Conservation (phyloP, 805 yeast species). For the Cyberlindnera mycetangii region DNA sequence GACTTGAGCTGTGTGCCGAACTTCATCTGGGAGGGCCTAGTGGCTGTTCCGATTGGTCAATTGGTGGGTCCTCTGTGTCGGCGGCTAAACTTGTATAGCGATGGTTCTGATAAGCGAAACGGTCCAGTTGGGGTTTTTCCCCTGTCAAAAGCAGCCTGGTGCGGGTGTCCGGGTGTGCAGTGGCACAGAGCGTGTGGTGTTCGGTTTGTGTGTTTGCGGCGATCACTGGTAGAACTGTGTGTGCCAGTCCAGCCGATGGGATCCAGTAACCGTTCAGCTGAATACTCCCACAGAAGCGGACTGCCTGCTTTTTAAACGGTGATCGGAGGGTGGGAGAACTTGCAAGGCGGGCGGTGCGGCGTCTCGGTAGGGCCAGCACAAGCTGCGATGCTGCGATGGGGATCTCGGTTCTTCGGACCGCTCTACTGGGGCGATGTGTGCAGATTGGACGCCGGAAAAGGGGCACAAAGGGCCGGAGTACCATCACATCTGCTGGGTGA, state of each 20-base stretch:
- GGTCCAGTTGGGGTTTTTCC: not conserved
- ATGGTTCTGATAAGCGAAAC: not conserved
- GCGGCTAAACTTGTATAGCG: not conserved
- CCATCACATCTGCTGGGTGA: not conserved
- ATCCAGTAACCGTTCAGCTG: too few relatives aligned
- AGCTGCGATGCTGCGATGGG: not conserved
- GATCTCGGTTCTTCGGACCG: too few relatives aligned
- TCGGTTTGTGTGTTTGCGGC: not conserved
- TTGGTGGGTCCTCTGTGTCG: not conserved
- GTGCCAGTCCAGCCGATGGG: too few relatives aligned
- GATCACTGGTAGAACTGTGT: not conserved
- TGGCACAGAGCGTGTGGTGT: too few relatives aligned
- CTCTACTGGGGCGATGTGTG: too few relatives aligned
- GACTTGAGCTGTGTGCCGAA: constrained; percentile 75
- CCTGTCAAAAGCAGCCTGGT: too few relatives aligned
- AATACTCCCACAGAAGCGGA: not conserved
- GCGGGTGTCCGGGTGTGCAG: not conserved
- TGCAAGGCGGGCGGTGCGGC: not conserved
- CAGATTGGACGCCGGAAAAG: too few relatives aligned
- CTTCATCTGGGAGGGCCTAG: constrained; percentile 51
- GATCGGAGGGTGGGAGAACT: not conserved
- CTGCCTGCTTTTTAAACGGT: not conserved
- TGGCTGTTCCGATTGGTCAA: not conserved
- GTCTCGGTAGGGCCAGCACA: too few relatives aligned
- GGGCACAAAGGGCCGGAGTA: not conserved